These are phyloP conservation scores for Tephrocybe sp. DNA, from an alignment of 768 basidiomycete species.

Conservation along the genomic window DNA sequence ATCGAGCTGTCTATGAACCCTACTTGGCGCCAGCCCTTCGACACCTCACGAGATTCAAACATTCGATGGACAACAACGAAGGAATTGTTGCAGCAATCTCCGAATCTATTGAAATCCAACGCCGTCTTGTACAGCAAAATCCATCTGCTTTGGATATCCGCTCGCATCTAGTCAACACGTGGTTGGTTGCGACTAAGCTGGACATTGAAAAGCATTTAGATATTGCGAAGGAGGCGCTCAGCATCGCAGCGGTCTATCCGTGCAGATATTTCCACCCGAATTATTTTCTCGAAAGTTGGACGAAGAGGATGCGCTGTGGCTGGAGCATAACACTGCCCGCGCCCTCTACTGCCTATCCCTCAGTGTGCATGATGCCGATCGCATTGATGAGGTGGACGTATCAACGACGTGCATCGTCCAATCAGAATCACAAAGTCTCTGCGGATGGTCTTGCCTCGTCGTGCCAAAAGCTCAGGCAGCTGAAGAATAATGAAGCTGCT, in stretches of 20 bases:
- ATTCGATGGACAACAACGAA: background rate
- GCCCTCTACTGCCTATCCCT: constrained; percentile 6
- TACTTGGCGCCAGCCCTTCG: constrained; percentile 11
- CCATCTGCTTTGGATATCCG: constrained; percentile 2
- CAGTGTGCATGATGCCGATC: constrained; percentile 6
- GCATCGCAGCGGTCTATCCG: constrained; percentile 7
- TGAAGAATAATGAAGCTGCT: constrained; percentile 8
- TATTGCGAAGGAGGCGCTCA: constrained; percentile 8
- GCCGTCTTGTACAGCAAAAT: background rate
- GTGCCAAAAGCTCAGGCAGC: constrained; percentile 1
- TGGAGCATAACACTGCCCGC: constrained; percentile 12
- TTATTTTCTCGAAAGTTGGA: constrained; percentile 1
- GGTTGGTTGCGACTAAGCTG: background rate
- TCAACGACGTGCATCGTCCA: constrained; percentile 4
- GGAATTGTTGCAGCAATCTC: constrained; percentile 1
- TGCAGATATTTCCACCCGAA: constrained; percentile 3
- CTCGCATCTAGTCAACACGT: constrained; percentile 7
- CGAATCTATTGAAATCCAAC: constrained; percentile 8
- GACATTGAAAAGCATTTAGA: constrained; percentile 3
- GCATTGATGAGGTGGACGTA: constrained; percentile 5
- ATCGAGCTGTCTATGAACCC: constrained; percentile 9
- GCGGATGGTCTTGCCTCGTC: constrained; percentile 9
- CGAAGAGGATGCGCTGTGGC: constrained; percentile 7
- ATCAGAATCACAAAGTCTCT: constrained; percentile 7
- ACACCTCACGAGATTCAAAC: constrained; percentile 10